These are phyloP conservation scores for Ophiognomonia clavigignenti-juglandacearum DNA, from an alignment of 2,329 filamentous ascomycete species.

Conservation along the genomic window DNA sequence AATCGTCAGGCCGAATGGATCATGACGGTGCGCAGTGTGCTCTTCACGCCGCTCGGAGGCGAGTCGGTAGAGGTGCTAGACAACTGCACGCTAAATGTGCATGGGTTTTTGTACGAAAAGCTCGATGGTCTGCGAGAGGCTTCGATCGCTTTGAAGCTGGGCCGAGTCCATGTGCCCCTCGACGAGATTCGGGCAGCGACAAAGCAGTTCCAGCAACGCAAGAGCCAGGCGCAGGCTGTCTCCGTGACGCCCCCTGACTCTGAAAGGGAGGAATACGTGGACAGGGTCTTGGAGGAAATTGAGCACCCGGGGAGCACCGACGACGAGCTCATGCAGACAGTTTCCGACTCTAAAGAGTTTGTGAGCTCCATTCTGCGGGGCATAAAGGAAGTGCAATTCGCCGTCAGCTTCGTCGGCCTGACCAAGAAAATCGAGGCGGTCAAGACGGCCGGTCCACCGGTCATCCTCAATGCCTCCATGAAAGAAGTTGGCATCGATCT, in stretches of 20 bases:
- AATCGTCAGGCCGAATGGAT: conserved; percentile 92
- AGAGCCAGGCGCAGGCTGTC: conserved; percentile 29
- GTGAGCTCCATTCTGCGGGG: conserved; percentile 83
- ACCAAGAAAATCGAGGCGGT: conserved; percentile 72
- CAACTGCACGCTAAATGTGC: conserved; percentile 80
- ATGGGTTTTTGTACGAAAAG: conserved; percentile 82
- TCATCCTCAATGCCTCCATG: conserved; percentile 84
- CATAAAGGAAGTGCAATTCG: conserved; percentile 95
- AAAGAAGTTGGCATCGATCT: conserved; percentile 95
- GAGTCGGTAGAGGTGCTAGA: conserved; percentile 88
- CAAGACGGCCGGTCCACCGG: conserved; percentile 61
- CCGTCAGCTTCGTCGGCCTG: conserved; percentile 83
- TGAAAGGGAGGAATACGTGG: conserved; percentile 59
- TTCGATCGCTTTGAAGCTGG: conserved; percentile 84
- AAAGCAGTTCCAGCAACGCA: conserved; percentile 47
- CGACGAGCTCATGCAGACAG: conserved; percentile 70
- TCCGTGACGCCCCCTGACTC: conserved; percentile 33
- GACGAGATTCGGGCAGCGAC: conserved; percentile 72
- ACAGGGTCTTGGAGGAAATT: conserved; percentile 70
- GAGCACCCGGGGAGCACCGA: conserved; percentile 61
- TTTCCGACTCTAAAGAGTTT: conserved; percentile 91
- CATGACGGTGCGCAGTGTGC: conserved; percentile 74
- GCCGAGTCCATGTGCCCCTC: conserved; percentile 82
- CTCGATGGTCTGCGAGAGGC: conserved; percentile 85
- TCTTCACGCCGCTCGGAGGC: conserved; percentile 80